phyloP scores from a whole-genome alignment of 1,139 yeast species.

The Blastobotrys petasosporus region DNA sequence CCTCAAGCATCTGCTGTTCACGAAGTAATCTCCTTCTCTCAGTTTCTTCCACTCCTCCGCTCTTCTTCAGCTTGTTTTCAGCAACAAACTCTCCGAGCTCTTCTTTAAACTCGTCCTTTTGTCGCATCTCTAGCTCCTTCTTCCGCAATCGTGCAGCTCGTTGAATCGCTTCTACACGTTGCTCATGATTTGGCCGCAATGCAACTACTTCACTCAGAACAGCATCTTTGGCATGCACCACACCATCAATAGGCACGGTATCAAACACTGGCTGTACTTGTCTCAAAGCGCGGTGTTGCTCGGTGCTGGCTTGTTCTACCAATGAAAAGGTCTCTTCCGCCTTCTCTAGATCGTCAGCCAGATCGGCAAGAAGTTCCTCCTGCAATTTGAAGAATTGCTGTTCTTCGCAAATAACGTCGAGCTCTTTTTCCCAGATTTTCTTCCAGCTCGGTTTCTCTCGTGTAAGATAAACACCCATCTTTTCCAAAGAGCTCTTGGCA shows the following conservation, averaged over 20 bases:
- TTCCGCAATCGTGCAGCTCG: constrained; percentile 79
- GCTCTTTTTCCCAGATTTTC: constrained; percentile 84
- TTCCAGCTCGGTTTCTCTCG: constrained; percentile 84
- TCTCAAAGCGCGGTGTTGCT: constrained; percentile 46
- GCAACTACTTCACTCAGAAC: constrained; percentile 74
- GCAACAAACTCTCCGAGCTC: constrained; percentile 85
- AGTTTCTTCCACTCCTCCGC: constrained; percentile 85
- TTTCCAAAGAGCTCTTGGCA: constrained; percentile 49
- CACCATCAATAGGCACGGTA: constrained; percentile 31
- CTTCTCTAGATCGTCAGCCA: constrained; percentile 72
- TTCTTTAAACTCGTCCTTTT: constrained; percentile 65
- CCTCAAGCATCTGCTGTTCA: constrained; percentile 42
- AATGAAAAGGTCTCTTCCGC: constrained; percentile 76
- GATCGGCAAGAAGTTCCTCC: constrained; percentile 74
- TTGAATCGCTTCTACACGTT: constrained; percentile 79
- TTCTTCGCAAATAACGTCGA: constrained; percentile 86
- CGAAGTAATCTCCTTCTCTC: constrained; percentile 63
- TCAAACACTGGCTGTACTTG: constrained; percentile 19
- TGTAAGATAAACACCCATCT: constrained; percentile 55
- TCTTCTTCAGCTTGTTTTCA: constrained; percentile 63
- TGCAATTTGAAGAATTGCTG: constrained; percentile 88
- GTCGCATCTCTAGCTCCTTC: constrained; percentile 57
- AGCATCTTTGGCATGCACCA: constrained; percentile 61
- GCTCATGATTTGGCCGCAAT: constrained; percentile 75
- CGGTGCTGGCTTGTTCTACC: constrained; percentile 76